Evolutionary conservation across 768 basidiomycete species (phyloP).

Genomic region (Tephrocybe sp.): DNA sequence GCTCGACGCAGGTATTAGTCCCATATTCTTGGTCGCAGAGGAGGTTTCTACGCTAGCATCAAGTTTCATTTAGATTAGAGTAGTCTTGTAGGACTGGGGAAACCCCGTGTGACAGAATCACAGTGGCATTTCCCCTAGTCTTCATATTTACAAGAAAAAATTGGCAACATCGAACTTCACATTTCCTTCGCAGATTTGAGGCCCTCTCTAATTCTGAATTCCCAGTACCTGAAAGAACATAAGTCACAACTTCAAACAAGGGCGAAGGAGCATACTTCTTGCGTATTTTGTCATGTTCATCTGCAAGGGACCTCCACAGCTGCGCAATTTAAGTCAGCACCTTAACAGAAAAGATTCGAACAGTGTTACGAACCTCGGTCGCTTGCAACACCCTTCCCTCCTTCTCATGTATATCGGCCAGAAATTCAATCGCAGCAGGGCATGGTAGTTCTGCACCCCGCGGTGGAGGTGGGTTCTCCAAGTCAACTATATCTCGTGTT

Average conservation of each 20-base stretch:
- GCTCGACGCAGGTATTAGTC: too few relatives aligned
- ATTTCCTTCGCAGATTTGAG: constrained; percentile 18
- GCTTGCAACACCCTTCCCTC: constrained; percentile 49
- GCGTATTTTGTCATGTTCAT: constrained; percentile 71
- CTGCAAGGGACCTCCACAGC: constrained; percentile 72
- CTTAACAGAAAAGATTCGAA: neutral
- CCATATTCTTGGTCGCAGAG: too few relatives aligned
- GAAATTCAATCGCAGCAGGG: constrained; percentile 77
- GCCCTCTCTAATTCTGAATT: constrained; percentile 63
- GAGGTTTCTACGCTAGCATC: too few relatives aligned
- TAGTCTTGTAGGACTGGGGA: too few relatives aligned
- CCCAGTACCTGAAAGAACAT: constrained; percentile 62
- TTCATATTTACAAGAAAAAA: too few relatives aligned
- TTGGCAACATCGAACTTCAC: too few relatives aligned
- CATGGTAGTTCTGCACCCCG: constrained; percentile 73
- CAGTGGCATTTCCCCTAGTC: too few relatives aligned
- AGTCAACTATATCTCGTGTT: constrained; percentile 53
- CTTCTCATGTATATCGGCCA: constrained; percentile 74
- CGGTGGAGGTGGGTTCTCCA: constrained; percentile 73
- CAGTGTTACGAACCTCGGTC: constrained; percentile 37
- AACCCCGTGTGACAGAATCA: too few relatives aligned
- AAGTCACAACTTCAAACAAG: neutral
- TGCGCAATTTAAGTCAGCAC: constrained; percentile 23
- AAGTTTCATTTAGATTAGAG: too few relatives aligned
- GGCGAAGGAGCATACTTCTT: constrained; percentile 53